A percentile compares a stretch with the other conserved stretches of the same genome.
Evolutionary conservation across 495 filamentous ascomycete genomes (phyloP).

Genomic region (Zalerion maritima): DNA sequence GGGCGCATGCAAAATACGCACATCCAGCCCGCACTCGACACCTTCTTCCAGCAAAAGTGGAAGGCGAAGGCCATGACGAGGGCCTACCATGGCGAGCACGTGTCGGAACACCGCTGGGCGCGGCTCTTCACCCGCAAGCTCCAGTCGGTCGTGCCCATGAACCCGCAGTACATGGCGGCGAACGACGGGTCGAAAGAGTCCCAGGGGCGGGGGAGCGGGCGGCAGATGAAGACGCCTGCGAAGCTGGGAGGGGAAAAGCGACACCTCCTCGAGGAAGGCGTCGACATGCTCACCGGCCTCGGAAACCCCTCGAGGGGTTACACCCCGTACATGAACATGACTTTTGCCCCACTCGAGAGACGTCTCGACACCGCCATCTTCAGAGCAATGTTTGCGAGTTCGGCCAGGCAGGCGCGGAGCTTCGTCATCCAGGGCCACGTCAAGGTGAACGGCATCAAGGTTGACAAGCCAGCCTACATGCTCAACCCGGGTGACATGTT

Average conservation of each 20-base stretch:
- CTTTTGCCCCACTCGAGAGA: constrained; percentile 78
- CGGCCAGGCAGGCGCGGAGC: constrained; percentile 84
- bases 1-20: constrained; percentile 24
- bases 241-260: constrained; percentile 1
- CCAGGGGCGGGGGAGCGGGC: constrained; percentile 66
- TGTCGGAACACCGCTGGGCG: constrained; percentile 78
- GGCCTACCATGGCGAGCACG: constrained; percentile 85
- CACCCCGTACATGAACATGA: constrained; percentile 86
- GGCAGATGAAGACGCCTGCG: constrained; percentile 16
- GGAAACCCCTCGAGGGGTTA: constrained; percentile 9
- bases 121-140: constrained; percentile 75
- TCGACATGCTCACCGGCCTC: too few species aligned
- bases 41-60: constrained; percentile 99
- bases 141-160: constrained; percentile 73
- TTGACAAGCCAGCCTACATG: constrained; percentile 78
- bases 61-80: constrained; percentile 64
- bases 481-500: constrained; percentile 97
- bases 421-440: constrained; percentile 87
- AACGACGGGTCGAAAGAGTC: constrained; percentile 70
- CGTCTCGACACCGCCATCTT: constrained; percentile 85
- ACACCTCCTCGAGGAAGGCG: too few species aligned
- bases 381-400: constrained; percentile 84
- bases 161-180: constrained; percentile 54
- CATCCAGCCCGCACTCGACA: too few species aligned
- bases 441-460: constrained; percentile 92